Conservation (phyloP, 2,329 filamentous ascomycete genomes). For the Dryadomyces quercivorus region DNA sequence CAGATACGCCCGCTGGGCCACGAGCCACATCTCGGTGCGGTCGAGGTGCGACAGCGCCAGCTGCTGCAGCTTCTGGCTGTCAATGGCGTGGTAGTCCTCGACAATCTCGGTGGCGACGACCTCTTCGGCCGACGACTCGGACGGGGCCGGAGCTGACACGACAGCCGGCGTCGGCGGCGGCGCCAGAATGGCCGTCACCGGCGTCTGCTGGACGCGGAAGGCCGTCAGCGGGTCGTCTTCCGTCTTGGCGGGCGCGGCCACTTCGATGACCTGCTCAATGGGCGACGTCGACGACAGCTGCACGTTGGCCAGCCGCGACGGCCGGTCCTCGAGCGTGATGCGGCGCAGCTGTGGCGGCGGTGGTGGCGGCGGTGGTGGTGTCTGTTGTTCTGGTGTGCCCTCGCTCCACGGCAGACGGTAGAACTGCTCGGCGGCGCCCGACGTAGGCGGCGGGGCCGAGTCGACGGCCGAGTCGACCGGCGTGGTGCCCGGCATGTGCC, state of each 20-base stretch:
- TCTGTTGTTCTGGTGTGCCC: too few species aligned
- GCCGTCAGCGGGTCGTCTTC: slow-evolving; percentile 54
- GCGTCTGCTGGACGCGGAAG: slow-evolving; percentile 22
- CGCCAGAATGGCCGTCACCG: slow-evolving; percentile 20
- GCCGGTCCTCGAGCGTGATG: neutral
- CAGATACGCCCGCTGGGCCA: slow-evolving; percentile 69
- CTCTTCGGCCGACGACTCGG: slow-evolving; percentile 27
- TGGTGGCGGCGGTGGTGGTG: too few species aligned
- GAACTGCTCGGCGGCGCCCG: slow-evolving; percentile 83
- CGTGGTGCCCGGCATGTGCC: slow-evolving; percentile 50
- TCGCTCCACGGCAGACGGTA: slow-evolving; percentile 73
- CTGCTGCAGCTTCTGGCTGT: slow-evolving; percentile 60
- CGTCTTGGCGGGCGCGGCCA: slow-evolving; percentile 31
- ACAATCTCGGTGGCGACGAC: slow-evolving; percentile 53
- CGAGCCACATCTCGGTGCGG: slow-evolving; percentile 76
- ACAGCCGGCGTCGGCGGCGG: slow-evolving; percentile 13
- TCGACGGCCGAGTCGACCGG: slow-evolving; percentile 36
- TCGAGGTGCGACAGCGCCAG: slow-evolving; percentile 64
- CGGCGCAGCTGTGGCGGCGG: slow-evolving; percentile 12
- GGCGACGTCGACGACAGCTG: slow-evolving; percentile 28
- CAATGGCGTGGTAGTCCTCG: slow-evolving; percentile 62
- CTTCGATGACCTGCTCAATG: slow-evolving; percentile 57
- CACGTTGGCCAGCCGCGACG: slow-evolving; percentile 15
- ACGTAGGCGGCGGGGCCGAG: slow-evolving; percentile 55
- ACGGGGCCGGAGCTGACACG: neutral